Percentiles rank a stretch among this genome's conserved stretches.
Evolutionary conservation across 306 rosid species (phyloP).

Genomic region (Spatholobus suberectus): DNA sequence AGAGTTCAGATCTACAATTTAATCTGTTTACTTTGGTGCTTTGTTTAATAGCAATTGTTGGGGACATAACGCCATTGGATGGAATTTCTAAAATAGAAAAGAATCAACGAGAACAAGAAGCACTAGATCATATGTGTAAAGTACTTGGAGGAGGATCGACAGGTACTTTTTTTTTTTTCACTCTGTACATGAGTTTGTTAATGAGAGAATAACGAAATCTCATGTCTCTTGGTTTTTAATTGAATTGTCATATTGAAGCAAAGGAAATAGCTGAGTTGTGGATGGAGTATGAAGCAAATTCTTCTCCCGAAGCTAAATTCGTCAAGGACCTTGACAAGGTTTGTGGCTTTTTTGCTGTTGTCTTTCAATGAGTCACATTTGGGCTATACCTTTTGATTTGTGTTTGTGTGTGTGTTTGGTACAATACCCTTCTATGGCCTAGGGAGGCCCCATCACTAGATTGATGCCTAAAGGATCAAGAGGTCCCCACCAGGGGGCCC

Average conservation of each 20-base stretch:
- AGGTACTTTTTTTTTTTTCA: conserved; percentile 52
- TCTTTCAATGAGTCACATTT: conserved; percentile 30
- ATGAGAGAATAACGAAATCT: conserved; percentile 19
- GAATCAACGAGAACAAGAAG: conserved; percentile 72
- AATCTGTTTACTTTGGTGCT: conserved; percentile 24
- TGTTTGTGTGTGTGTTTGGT: neutral
- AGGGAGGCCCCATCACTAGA: neutral
- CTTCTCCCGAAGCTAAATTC: conserved; percentile 86
- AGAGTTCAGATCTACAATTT: neutral
- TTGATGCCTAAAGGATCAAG: neutral
- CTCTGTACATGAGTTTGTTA: conserved; percentile 25
- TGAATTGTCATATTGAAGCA: conserved; percentile 53
- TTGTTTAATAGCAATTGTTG: conserved; percentile 78
- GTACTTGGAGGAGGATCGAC: conserved; percentile 90
- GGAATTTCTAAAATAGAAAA: conserved; percentile 87
- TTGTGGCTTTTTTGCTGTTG: neutral
- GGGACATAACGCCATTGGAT: conserved; percentile 86
- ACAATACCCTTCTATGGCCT: neutral
- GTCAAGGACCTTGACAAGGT: conserved; percentile 96
- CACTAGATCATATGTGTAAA: conserved; percentile 87
- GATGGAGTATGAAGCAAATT: conserved; percentile 83
- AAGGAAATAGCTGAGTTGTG: conserved; percentile 81
- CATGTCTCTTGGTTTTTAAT: conserved; percentile 31
- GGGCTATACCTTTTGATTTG: conserved; percentile 15
- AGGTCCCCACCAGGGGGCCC: neutral